Evolutionary conservation across 345 rosid genomes (phyloP).

Genomic region (Corymbia maculata): DNA sequence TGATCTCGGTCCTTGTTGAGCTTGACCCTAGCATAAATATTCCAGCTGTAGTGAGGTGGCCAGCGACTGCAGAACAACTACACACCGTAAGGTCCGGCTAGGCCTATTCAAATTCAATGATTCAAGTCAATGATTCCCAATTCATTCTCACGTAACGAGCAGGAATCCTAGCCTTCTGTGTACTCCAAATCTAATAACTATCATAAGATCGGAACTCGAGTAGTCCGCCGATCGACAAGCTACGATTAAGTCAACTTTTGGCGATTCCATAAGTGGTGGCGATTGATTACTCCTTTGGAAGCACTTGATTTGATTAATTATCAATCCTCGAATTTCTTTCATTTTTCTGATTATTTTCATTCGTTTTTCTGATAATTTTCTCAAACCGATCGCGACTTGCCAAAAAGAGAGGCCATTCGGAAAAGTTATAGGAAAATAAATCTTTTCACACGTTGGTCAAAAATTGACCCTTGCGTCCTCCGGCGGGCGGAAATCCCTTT

Average conservation of each 20-base stretch:
- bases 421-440: too few species aligned
- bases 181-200: neutral
- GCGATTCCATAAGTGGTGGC: too few species aligned
- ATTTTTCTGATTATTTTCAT: too few species aligned
- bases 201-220: neutral
- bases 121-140: neutral
- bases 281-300: neutral
- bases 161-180: neutral
- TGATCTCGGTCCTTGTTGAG: neutral
- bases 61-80: rapidly evolving
- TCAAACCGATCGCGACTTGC: too few species aligned
- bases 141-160: neutral
- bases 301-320: neutral
- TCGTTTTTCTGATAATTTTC: too few species aligned
- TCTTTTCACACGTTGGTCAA: too few species aligned
- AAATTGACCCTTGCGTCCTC: too few species aligned
- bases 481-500: too few species aligned
- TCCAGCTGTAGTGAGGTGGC: too few species aligned
- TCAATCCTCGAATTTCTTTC: too few species aligned
- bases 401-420: too few species aligned
- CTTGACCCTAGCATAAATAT: neutral
- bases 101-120: neutral
- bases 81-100: neutral
- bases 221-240: neutral
- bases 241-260: neutral